Evolutionary conservation across 495 filamentous ascomycete genomes (phyloP).

Genomic region (Xylaria intraflava): DNA sequence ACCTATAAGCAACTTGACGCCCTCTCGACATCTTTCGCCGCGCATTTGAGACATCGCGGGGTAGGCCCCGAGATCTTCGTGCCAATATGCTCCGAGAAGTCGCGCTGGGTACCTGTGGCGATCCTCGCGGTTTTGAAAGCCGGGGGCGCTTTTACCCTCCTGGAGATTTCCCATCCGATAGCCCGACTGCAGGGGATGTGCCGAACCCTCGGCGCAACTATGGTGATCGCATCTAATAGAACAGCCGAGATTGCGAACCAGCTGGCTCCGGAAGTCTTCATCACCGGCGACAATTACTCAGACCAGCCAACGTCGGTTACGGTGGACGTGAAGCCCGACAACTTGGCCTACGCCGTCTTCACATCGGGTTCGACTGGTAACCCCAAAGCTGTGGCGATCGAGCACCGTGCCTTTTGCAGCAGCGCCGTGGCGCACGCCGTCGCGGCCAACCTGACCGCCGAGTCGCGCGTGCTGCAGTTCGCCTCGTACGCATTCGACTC

Average conservation of each 20-base stretch:
- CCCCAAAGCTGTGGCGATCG: constrained; percentile 39
- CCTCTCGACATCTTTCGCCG: background rate
- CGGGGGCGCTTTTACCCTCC: constrained; percentile 27
- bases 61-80: constrained; percentile 46
- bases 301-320: background rate
- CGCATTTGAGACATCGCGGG: constrained; percentile 13
- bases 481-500: constrained; percentile 55
- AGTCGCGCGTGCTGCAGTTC: constrained; percentile 47
- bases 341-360: constrained; percentile 31
- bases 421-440: background rate
- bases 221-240: background rate
- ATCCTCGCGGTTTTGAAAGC: constrained; percentile 34
- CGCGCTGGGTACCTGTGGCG: constrained; percentile 34
- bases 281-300: background rate
- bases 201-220: constrained; percentile 11
- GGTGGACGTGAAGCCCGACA: background rate
- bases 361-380: constrained; percentile 37
- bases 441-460: background rate
- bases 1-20: background rate
- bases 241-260: background rate
- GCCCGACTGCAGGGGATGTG: constrained; percentile 28
- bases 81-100: constrained; percentile 49
- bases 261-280: background rate
- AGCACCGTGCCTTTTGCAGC: constrained; percentile 13
- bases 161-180: constrained; percentile 18